Base-by-base conservation (phyloP, 2,329 filamentous ascomycete genomes). In the Colletotrichum shisoi region DNA sequence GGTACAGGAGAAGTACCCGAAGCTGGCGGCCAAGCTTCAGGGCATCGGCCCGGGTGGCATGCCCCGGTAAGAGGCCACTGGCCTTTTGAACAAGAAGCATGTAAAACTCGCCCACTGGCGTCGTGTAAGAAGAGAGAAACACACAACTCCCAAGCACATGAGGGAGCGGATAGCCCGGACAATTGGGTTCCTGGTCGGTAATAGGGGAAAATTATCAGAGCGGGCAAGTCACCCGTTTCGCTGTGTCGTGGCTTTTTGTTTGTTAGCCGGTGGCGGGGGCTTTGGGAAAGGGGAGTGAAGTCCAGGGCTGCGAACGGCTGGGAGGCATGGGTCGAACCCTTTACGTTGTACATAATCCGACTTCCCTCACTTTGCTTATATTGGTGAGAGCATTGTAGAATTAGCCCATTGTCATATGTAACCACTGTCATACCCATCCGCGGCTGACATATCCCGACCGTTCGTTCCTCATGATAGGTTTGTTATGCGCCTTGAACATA, bases 1-100 rank as follows among this genome's bases (percentile, higher is more conserved):
- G 81, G 91, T 95, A 17, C 91, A 93, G 76, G 90, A 94, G 80
- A 92, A 92, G 80, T 94, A 94, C 76, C 92, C 92, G 46, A 88
- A 93, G 78, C 84, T 95, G 59, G 90, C 91, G 15, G 87, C 85
- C 67, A 90, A 91, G 77, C 83, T 94, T 71, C 85, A 88, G 71
- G 83, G 84, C 61, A 89, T 89, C 9, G 62, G 67, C 69, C 68
- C 70, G 21, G 62, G 65, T 40, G 82, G 63, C 40, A 67, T 70
- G 67, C 67, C 63, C 57, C 65, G 69, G 58, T 70, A 70, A 68
- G 60, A 44, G 44, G 21, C 31, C 15, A 31, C 39, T 57, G 39
- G n/a, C 39, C 12, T 24, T 39, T n/a, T 44, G 44, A 59, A 60
- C 37, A 21, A 17, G 45, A 34, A 62, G 21, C 51, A 37, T 37